These are phyloP conservation scores for Salmacisia buchloeana DNA, from an alignment of 1,284 basidiomycete species.

Conservation along the genomic window DNA sequence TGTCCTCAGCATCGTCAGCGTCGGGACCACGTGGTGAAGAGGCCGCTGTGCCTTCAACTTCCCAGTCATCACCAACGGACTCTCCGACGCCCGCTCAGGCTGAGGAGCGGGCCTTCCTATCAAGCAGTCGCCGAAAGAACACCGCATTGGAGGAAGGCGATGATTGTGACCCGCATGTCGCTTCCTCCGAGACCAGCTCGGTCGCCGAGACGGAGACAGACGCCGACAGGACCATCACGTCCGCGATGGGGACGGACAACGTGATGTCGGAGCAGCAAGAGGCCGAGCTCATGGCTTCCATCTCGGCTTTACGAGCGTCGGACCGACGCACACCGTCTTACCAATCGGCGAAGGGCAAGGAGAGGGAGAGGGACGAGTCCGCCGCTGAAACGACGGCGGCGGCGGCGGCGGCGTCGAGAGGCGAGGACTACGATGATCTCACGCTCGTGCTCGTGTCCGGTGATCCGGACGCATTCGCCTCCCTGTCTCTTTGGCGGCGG, in stretches of 20 bases:
- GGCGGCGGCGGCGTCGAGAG: not conserved
- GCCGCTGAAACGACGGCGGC: not conserved
- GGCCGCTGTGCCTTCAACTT: too few species aligned
- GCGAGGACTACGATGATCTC: slow-evolving; percentile 15
- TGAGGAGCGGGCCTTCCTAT: too few species aligned
- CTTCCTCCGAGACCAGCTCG: not conserved
- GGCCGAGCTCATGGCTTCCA: slow-evolving; percentile 6
- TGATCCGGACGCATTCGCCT: slow-evolving; percentile 34
- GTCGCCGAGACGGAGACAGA: not conserved
- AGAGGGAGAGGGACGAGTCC: slow-evolving; percentile 8
- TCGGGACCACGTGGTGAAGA: too few species aligned
- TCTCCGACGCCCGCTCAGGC: too few species aligned
- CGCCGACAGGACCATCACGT: not conserved
- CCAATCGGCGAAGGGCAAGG: not conserved
- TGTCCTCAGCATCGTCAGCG: too few species aligned
- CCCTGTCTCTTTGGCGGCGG: slow-evolving; percentile 18
- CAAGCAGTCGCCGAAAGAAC: too few species aligned
- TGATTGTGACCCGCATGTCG: not conserved
- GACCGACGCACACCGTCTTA: not conserved
- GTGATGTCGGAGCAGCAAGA: not conserved
- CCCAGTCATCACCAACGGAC: too few species aligned
- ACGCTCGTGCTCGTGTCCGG: slow-evolving; percentile 40
- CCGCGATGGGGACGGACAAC: not conserved
- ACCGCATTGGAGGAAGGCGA: too few species aligned
- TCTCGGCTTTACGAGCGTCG: not conserved